phyloP scores from a whole-genome alignment of 805 yeast species.

The Pichia heedii region DNA sequence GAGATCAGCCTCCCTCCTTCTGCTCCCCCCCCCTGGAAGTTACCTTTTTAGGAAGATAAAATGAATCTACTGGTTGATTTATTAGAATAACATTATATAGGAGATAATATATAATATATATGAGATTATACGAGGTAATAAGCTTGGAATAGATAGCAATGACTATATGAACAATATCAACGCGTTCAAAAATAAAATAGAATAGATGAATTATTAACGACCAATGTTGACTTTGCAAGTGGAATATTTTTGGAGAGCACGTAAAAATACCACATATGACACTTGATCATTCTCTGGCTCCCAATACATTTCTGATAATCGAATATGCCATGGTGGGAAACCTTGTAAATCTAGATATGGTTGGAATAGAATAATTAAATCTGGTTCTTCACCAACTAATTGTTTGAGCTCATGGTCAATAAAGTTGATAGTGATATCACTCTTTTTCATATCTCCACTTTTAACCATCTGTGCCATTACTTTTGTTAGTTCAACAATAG shows the following conservation, averaged over 20 bases:
- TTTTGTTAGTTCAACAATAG: conserved; percentile 79
- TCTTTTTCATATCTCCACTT: conserved; percentile 46
- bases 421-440: conserved; percentile 65
- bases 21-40: background rate
- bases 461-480: conserved; percentile 73
- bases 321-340: conserved; percentile 96
- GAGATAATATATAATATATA: background rate
- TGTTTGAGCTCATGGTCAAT: conserved; percentile 67
- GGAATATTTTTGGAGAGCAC: conserved; percentile 69
- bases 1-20: too few species aligned
- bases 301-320: conserved; percentile 86
- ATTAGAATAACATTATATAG: too few species aligned
- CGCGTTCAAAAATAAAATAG: background rate
- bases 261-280: conserved; percentile 70
- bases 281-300: conserved; percentile 79
- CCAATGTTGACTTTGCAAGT: conserved; percentile 85
- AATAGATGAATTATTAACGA: background rate
- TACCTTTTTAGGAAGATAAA: background rate
- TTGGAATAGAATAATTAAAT: conserved; percentile 72
- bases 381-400: conserved; percentile 89
- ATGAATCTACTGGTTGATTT: too few species aligned
- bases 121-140: background rate
- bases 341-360: conserved; percentile 88
- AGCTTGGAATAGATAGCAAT: background rate
- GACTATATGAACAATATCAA: background rate